Percentiles rank a stretch among this genome's conserved stretches.
phyloP scores from a whole-genome alignment of 2,329 filamentous ascomycete species.

The Sclerotinia glacialis region DNA sequence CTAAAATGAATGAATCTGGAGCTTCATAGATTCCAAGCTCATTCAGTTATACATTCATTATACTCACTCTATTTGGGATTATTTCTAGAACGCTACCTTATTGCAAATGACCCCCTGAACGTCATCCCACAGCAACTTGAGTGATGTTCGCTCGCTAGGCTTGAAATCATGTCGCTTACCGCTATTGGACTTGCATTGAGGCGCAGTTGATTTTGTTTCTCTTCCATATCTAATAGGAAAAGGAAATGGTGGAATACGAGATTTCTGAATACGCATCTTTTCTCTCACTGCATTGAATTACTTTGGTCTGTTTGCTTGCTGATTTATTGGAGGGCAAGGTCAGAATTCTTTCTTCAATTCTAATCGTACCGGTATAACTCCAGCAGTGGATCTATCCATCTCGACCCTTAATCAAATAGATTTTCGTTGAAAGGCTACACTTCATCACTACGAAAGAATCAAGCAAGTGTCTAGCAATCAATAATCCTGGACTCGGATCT shows the following conservation, averaged over 20 bases:
- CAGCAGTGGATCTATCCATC: neutral
- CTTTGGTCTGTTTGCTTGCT: neutral
- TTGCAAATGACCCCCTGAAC: neutral
- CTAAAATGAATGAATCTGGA: neutral
- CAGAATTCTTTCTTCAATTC: neutral
- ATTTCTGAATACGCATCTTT: neutral
- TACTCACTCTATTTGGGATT: neutral
- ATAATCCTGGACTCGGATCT: conserved; percentile 7
- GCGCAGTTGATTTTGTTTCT: neutral
- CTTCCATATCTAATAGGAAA: neutral
- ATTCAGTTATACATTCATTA: neutral
- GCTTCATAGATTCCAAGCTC: too few relatives aligned
- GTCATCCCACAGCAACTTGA: neutral
- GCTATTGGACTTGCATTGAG: neutral
- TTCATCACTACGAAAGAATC: too few relatives aligned
- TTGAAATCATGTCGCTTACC: neutral
- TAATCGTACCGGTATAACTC: too few relatives aligned
- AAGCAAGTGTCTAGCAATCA: too few relatives aligned
- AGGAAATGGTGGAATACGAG: neutral
- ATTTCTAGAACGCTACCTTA: neutral
- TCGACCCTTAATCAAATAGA: neutral
- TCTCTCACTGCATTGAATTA: neutral
- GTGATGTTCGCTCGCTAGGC: neutral
- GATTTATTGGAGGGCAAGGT: neutral
- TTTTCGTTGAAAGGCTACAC: neutral